Evolutionary conservation across 805 yeast genomes (phyloP).

Genomic region (Wickerhamiella qilinensis): DNA sequence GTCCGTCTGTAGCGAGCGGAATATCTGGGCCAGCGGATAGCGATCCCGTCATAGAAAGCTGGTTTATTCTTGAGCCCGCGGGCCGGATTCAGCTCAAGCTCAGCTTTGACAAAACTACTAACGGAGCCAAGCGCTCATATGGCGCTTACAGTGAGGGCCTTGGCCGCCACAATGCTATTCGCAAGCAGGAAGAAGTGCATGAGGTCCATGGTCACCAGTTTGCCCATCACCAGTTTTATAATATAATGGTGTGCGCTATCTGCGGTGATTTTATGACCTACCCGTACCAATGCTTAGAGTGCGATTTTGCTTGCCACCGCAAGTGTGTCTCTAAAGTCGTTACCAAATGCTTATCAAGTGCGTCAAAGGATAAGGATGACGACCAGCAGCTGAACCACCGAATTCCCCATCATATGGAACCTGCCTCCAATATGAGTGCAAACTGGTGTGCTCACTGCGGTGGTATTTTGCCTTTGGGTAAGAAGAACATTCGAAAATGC

Average conservation of each 20-base stretch:
- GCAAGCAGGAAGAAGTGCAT: conserved; percentile 67
- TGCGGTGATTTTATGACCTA: conserved; percentile 87
- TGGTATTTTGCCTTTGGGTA: conserved; percentile 86
- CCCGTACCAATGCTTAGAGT: conserved; percentile 70
- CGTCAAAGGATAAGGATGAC: conserved; percentile 39
- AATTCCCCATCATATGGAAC: conserved; percentile 92
- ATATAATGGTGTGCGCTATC: conserved; percentile 91
- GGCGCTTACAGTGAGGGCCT: conserved; percentile 24
- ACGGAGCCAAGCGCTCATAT: conserved; percentile 1
- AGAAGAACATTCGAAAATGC: conserved; percentile 83
- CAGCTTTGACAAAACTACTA: conserved; percentile 42
- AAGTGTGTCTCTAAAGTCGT: conserved; percentile 66
- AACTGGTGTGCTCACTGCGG: conserved; percentile 99
- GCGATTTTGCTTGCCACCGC: conserved; percentile 61
- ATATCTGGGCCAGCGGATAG: not conserved
- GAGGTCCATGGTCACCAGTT: conserved; percentile 97
- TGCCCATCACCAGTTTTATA: conserved; percentile 76
- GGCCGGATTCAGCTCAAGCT: conserved; percentile 73
- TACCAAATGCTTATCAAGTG: conserved; percentile 53
- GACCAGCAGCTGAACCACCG: conserved; percentile 85
- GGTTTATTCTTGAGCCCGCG: conserved; percentile 88
- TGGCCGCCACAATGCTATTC: conserved; percentile 96
- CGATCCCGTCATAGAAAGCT: conserved; percentile 35
- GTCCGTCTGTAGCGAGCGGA: not conserved
- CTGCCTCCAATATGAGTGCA: conserved; percentile 83